Percentiles rank a stretch among this genome's conserved stretches.
phyloP scores from a whole-genome alignment of 352 stramenopile genomes.

The Phytopythium litorale region DNA sequence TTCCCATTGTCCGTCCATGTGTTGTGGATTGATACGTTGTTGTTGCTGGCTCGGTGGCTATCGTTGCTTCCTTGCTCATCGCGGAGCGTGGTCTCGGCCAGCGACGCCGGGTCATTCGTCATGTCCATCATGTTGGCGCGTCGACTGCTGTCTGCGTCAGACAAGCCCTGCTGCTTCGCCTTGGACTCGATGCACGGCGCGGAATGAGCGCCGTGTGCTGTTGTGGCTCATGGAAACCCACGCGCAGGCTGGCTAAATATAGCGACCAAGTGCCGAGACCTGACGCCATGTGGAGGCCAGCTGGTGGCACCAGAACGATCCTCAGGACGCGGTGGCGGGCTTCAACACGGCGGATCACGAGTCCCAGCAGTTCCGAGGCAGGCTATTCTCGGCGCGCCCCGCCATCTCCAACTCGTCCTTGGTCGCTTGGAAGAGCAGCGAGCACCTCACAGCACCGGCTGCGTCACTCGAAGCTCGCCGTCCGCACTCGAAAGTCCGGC shows the following conservation, averaged over 20 bases:
- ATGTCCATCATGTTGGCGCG: conserved; percentile 42
- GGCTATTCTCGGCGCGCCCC: not conserved
- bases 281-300: not conserved
- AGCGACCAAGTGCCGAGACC: not conserved
- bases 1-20: not conserved
- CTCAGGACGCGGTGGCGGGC: not conserved
- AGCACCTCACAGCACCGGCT: not conserved
- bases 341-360: not conserved
- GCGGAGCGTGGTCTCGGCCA: not conserved
- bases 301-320: not conserved
- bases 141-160: not conserved
- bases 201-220: not conserved
- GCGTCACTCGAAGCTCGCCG: no score
- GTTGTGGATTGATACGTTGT: not conserved
- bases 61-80: not conserved
- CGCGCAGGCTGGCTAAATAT: not conserved
- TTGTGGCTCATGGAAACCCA: not conserved
- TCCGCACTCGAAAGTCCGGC: no score
- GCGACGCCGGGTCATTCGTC: conserved; percentile 15
- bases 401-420: not conserved
- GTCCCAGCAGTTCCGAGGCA: not conserved
- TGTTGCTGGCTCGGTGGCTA: not conserved
- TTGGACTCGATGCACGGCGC: not conserved
- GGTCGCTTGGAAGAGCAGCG: not conserved
- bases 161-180: not conserved